Percentiles rank a stretch among this genome's conserved stretches.
These are phyloP conservation scores for Colletotrichum tamarilloi DNA, from an alignment of 2,329 filamentous ascomycete species.

Conservation along the genomic window DNA sequence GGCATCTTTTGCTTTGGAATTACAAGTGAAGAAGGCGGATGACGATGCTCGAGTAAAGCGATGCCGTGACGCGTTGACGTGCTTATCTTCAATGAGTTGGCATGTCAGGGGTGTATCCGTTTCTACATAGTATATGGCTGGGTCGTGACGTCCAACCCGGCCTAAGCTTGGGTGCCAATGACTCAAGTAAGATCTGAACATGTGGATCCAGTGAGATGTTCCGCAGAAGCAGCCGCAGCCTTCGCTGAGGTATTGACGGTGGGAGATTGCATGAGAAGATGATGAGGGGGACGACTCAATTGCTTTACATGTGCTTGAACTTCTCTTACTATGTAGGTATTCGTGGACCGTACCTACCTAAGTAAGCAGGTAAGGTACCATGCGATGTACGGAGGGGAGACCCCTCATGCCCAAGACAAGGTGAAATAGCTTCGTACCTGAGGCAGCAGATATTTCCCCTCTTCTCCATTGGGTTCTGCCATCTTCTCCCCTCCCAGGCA, in stretches of 20 bases:
- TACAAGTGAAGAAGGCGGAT: neutral
- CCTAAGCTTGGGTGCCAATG: neutral
- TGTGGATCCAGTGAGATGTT: neutral
- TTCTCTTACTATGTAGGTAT: no score
- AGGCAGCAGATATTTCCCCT: neutral
- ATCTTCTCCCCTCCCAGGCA: neutral
- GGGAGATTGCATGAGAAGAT: neutral
- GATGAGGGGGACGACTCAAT: neutral
- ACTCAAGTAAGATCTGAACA: neutral
- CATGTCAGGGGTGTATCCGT: neutral
- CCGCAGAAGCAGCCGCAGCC: neutral
- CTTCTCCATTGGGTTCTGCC: neutral
- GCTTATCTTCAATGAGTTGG: neutral
- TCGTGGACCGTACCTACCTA: no score
- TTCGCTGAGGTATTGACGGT: neutral
- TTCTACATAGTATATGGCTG: neutral
- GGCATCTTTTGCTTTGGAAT: neutral
- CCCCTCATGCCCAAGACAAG: no score
- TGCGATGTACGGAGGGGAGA: no score
- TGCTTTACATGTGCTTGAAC: neutral
- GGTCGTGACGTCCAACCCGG: neutral
- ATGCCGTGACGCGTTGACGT: neutral
- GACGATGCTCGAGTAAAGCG: neutral
- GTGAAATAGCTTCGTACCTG: neutral
- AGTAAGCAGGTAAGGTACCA: no score